phyloP scores from a whole-genome alignment of 306 rosid genomes.

The Rosa multiflora region DNA sequence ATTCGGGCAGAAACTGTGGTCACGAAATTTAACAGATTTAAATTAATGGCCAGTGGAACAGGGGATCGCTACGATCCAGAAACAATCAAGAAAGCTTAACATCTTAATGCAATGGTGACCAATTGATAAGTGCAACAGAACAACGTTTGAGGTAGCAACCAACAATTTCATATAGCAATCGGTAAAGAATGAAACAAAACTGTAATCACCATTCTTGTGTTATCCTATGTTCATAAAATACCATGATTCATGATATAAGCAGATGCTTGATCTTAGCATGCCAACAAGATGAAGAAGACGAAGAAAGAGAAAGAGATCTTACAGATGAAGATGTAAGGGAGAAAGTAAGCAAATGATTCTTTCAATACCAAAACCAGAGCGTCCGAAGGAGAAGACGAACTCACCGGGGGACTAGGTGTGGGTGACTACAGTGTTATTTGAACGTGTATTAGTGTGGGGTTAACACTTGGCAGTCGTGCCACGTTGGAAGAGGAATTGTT shows the following conservation, averaged over 20 bases:
- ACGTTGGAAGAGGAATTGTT: background rate
- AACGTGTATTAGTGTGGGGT: background rate
- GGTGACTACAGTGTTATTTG: background rate
- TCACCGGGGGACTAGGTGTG: background rate
- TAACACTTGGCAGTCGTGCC: conserved; percentile 1
- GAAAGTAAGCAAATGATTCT: background rate
- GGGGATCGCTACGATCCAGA: background rate
- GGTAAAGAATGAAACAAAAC: background rate
- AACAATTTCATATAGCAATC: background rate
- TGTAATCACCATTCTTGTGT: background rate
- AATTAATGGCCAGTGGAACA: too few species aligned
- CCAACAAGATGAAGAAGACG: background rate
- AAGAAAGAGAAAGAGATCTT: conserved; percentile 2
- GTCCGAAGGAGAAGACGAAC: conserved; percentile 13
- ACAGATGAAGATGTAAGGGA: background rate
- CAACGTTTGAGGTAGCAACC: background rate
- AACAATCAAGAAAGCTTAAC: background rate
- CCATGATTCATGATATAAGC: background rate
- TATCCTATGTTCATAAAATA: background rate
- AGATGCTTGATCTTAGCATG: background rate
- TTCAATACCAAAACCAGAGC: conserved; percentile 1
- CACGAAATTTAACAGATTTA: too few species aligned
- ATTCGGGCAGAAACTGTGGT: too few species aligned
- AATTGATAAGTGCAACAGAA: background rate
- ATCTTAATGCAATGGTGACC: background rate